A percentile compares a stretch with the other conserved stretches of the same genome.
Evolutionary conservation across 306 rosid genomes (phyloP).

Genomic region (Cucurbita pepo): DNA sequence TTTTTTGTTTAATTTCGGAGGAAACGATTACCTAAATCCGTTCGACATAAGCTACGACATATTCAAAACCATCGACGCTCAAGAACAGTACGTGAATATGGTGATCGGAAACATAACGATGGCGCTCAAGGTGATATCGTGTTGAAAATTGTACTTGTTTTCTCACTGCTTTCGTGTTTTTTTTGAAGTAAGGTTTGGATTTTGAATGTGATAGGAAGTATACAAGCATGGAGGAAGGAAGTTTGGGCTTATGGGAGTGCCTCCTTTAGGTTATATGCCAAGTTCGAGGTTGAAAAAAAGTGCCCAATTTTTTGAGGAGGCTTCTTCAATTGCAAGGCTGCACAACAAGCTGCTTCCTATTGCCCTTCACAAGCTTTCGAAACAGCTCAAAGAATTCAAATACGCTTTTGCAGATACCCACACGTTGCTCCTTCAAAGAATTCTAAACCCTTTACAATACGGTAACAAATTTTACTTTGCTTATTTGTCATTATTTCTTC

Average conservation of each 20-base stretch:
- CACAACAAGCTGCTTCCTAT: constrained; percentile 21
- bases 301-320: constrained; percentile 13
- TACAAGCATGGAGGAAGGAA: constrained; percentile 38
- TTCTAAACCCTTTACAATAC: constrained; percentile 23
- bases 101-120: constrained; percentile 28
- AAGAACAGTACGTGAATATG: constrained; percentile 8
- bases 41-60: background rate
- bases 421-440: background rate
- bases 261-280: constrained; percentile 17
- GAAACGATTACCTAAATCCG: constrained; percentile 18
- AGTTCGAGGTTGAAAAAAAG: constrained; percentile 9
- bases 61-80: constrained; percentile 5
- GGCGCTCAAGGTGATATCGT: constrained; percentile 10
- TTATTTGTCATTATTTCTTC: background rate
- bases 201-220: constrained; percentile 12
- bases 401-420: constrained; percentile 17
- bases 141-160: too few relatives aligned
- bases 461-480: constrained; percentile 2
- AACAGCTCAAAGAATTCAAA: constrained; percentile 15
- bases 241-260: constrained; percentile 14
- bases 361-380: constrained; percentile 9
- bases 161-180: too few relatives aligned
- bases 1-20: constrained; percentile 22
- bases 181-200: background rate
- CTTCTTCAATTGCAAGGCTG: constrained; percentile 10